Conservation (phyloP, 108 stramenopile genomes). For the Cyclostephanos invisitatus region DNA sequence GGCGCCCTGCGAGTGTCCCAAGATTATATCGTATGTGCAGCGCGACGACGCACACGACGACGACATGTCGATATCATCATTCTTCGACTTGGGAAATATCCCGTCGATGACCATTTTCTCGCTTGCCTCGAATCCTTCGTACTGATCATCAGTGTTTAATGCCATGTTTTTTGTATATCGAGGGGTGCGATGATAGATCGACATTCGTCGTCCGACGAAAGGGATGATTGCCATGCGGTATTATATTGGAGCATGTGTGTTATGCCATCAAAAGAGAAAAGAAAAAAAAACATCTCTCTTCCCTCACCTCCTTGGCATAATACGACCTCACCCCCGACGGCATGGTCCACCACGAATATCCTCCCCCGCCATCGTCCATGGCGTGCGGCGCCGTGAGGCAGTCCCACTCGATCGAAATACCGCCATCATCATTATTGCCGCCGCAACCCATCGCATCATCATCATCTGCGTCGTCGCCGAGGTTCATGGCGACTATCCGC, state of each 20-base stretch:
- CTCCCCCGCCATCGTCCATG: slow-evolving; percentile 43
- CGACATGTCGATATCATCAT: background rate
- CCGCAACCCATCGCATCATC: background rate
- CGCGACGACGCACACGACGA: too few species aligned
- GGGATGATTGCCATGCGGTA: too few species aligned
- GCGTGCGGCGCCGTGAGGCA: slow-evolving; percentile 45
- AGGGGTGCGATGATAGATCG: too few species aligned
- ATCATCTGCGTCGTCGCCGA: background rate
- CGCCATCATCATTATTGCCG: background rate
- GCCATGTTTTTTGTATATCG: background rate
- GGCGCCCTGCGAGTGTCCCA: slow-evolving; percentile 86
- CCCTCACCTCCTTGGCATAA: slow-evolving; percentile 56
- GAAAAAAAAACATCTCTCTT: background rate
- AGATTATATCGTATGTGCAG: slow-evolving; percentile 59
- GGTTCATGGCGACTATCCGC: background rate
- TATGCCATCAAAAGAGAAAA: too few species aligned
- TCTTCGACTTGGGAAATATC: slow-evolving; percentile 36
- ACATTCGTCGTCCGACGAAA: too few species aligned
- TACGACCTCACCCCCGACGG: slow-evolving; percentile 75
- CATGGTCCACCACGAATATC: slow-evolving; percentile 85
- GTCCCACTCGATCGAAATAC: slow-evolving; percentile 44
- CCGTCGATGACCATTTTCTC: slow-evolving; percentile 39
- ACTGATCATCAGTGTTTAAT: too few species aligned
- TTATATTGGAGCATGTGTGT: too few species aligned
- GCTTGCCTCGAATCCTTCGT: slow-evolving; percentile 66